Conservation (phyloP, 192 early-diverging fungal genomes). For the Backusella westeae region DNA sequence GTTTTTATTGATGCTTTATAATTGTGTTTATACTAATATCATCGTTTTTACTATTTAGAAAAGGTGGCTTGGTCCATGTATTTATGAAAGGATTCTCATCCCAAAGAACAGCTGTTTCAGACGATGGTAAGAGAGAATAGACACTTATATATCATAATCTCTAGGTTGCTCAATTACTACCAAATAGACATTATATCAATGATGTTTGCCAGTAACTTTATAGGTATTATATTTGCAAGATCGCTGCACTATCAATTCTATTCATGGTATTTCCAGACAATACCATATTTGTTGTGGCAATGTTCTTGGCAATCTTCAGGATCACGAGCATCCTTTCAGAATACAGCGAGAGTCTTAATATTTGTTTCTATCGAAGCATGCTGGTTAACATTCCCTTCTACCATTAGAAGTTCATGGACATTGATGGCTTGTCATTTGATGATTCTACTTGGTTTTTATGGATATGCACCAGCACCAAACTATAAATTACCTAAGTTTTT, state of each 20-base stretch:
- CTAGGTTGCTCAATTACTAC: neutral
- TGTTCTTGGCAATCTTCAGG: conserved; percentile 26
- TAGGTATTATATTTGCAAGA: conserved; percentile 85
- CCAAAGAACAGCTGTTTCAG: conserved; percentile 6
- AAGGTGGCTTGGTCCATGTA: conserved; percentile 29
- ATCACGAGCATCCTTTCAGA: neutral
- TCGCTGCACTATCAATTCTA: conserved; percentile 98
- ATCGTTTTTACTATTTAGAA: conserved; percentile 8
- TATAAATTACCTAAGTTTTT: neutral
- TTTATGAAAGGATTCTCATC: conserved; percentile 28
- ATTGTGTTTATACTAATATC: neutral
- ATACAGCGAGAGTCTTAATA: conserved; percentile 14
- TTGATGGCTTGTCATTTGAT: conserved; percentile 33
- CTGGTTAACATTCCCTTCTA: conserved; percentile 41
- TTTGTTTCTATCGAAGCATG: conserved; percentile 37
- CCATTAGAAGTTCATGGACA: conserved; percentile 25
- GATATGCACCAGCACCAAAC: conserved; percentile 3
- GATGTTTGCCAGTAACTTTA: conserved; percentile 86
- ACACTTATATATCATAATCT: neutral
- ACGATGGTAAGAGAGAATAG: conserved; percentile 33
- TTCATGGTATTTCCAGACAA: conserved; percentile 86
- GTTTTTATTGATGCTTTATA: neutral
- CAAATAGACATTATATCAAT: conserved; percentile 57
- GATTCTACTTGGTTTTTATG: conserved; percentile 17
- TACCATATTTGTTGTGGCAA: conserved; percentile 81